Conservation (phyloP, 768 basidiomycete species). For the Megacollybia marginata region DNA sequence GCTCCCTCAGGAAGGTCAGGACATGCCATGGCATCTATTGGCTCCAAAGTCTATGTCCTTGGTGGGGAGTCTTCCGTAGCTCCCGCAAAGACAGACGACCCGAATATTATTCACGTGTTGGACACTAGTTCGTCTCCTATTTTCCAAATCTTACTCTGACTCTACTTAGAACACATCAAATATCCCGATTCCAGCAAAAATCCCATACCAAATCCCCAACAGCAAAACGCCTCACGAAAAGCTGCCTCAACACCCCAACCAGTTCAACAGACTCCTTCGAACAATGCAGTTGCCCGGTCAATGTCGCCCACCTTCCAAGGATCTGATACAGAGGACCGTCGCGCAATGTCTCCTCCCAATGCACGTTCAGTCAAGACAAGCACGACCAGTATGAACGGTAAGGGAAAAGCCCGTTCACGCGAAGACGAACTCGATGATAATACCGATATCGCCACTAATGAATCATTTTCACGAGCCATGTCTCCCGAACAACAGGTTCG, state of each 20-base stretch:
- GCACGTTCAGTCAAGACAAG: conserved; percentile 32
- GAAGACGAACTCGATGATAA: conserved; percentile 40
- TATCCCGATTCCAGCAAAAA: conserved; percentile 64
- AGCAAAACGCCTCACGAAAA: conserved; percentile 38
- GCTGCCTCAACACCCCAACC: conserved; percentile 36
- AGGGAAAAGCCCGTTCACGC: conserved; percentile 45
- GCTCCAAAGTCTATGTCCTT: conserved; percentile 82
- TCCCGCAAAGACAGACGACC: conserved; percentile 69
- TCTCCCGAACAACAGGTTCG: conserved; percentile 43
- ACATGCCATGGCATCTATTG: conserved; percentile 96
- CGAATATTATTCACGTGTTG: conserved; percentile 77
- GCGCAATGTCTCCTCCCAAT: conserved; percentile 59
- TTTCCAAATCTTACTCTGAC: not conserved
- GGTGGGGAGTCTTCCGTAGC: conserved; percentile 84
- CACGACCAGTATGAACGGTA: conserved; percentile 33
- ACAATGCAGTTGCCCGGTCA: conserved; percentile 39
- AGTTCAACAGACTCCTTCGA: conserved; percentile 17
- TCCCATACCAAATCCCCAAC: conserved; percentile 17
- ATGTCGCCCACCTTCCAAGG: conserved; percentile 52
- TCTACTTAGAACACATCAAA: conserved; percentile 75
- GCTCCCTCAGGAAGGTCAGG: conserved; percentile 88
- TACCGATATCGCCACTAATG: conserved; percentile 44
- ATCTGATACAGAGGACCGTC: conserved; percentile 52
- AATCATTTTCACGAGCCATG: conserved; percentile 37
- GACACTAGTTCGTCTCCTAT: conserved; percentile 74